Base-by-base conservation (phyloP, 768 basidiomycete species). In the Tylopilus cervinicoccineus region DNA sequence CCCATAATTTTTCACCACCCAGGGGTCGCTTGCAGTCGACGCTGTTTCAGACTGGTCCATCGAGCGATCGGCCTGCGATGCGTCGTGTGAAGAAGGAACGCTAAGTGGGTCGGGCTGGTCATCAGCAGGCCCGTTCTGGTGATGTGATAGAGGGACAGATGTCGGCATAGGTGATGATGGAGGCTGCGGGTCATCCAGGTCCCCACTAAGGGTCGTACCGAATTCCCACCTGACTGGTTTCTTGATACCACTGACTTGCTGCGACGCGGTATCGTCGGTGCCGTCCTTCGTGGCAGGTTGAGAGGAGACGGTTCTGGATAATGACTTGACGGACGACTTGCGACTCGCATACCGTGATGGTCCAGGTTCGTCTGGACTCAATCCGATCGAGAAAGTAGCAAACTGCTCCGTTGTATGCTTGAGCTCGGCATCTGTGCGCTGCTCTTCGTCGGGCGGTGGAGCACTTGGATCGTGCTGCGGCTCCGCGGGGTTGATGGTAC, bases 1-100 rank as follows among this genome's bases (percentile, higher is more conserved):
- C 9, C 84, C 84, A 47, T 73, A 84, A 56, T 86, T 74, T 51
- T 72, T 76, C 37, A 85, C 83, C 47, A 75, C 73, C 62, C 76
- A 78, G 11, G 75, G 70, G 39, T 73, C 74, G 28, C 66, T 67
- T 9, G 52, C 36, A 17, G 55, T 39, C 10, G 61, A 58, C 14
- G 20, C 50, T 8, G 55, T 40, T 40, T 57, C 55, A 6, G 53
- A 55, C 13, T 51, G 52, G 33, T 48, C 34, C 29, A 45, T 17
- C 12, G 45, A 46, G 3, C 24, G 46, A 38, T 53, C 43, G n/a
- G 32, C n/a, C 26, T 29, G 53, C 1, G 38, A 29, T n/a, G 43
- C 9, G 19, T 42, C 20, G 2, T 27, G 26, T 6, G 34, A 34
- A 20, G 51, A 38, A 0, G 37, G 26, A 31, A 13, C 4, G 34